Evolutionary conservation across 2,329 filamentous ascomycete genomes (phyloP), one percentile per base, ranked within the genome.

Genomic region (Fusarium sp.): DNA sequence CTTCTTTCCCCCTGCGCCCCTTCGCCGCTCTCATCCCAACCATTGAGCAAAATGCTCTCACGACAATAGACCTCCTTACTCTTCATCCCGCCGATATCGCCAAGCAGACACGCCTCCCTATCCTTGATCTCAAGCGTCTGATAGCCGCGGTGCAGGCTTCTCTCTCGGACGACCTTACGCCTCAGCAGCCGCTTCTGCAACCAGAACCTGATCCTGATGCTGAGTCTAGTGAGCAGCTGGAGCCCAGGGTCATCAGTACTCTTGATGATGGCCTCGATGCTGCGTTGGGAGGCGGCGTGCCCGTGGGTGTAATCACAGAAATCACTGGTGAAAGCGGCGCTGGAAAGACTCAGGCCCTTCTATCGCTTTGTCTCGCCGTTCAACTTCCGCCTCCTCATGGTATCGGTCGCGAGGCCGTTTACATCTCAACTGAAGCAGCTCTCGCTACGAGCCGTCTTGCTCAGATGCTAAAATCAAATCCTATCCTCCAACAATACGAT

Each of bases 281-380:
- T 10, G 81, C 79, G 4, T 84, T 98, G 39, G 88, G 87, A 62
- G 95, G 94, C 47, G 96, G 96, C 20, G 86, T 98, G 56, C 92
- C 91, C 2, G 86, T 89, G 4, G 92, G 94, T 46, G 91, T 91
- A 79, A 83, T 99, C 74, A 94, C 93, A 9, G 96, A 99, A 78
- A 86, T 99, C 63, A 92, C 93, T 3, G 96, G 96, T 60, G 96
- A 98, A 82, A 97, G 93, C 68, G 96, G 94, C 72, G 92, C 90
- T 69, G 96, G 95, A 74, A 99, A 99, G 85, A 97, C 96, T 2
- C 96, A 99, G 78, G 89, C 97, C 74, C 89, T 98, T 28, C 87
- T 98, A 28, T 90, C 90, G 22, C 86, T 99, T 28, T 89, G 97
- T 44, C 89, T 98, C 33, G 87, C 94, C 32, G 90, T 90, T 17